phyloP scores from a whole-genome alignment of 192 early-diverging fungal genomes.

The Rhizophagus prolifer region DNA sequence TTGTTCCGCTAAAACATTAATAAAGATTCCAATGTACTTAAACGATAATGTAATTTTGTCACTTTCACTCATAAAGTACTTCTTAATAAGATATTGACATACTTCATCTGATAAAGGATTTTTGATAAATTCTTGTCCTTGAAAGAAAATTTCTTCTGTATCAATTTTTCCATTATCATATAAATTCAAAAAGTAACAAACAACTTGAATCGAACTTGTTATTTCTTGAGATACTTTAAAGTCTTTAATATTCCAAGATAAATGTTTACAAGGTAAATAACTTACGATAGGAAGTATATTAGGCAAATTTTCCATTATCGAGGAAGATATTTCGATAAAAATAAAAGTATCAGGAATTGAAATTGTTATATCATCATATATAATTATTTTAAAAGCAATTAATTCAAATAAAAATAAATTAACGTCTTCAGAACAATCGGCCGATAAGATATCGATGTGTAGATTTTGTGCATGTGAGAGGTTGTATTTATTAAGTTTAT shows the following conservation, averaged over 20 bases:
- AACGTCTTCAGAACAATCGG: too few relatives aligned
- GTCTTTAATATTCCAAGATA: constrained; percentile 20
- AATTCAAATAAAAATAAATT: constrained; percentile 6
- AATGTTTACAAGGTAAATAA: constrained; percentile 6
- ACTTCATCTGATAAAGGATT: not conserved
- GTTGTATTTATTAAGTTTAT: constrained; percentile 1
- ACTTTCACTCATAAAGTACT: too few relatives aligned
- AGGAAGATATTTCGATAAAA: constrained; percentile 25
- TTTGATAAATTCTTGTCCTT: not conserved
- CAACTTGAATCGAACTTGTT: constrained; percentile 13
- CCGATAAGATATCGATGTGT: too few relatives aligned
- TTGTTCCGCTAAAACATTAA: constrained; percentile 20
- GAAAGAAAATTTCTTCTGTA: not conserved
- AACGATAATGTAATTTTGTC: too few relatives aligned
- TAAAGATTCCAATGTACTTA: not conserved
- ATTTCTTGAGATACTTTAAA: constrained; percentile 19
- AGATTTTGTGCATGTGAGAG: not conserved
- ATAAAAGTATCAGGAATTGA: not conserved
- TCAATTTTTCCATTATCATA: constrained; percentile 1
- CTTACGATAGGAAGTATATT: not conserved
- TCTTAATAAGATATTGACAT: constrained; percentile 3
- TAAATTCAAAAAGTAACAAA: constrained; percentile 13
- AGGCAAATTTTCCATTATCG: not conserved
- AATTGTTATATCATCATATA: not conserved
- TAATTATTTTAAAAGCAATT: constrained; percentile 4